Conservation (phyloP, 2,329 filamentous ascomycete genomes). For the Plectosphaerella plurivora region DNA sequence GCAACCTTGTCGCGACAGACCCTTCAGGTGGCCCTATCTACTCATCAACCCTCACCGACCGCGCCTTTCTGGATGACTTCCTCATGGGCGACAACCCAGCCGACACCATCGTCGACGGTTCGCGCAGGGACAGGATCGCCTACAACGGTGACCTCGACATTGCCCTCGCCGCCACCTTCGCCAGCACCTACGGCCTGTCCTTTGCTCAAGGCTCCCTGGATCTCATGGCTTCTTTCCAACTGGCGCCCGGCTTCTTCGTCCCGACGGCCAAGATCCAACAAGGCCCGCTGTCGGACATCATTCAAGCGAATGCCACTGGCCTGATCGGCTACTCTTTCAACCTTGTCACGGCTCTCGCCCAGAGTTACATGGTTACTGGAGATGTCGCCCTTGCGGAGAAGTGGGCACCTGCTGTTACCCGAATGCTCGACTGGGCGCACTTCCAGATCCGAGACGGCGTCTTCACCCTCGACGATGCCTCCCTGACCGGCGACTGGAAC, state of each 20-base stretch:
- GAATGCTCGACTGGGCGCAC: slow-evolving; percentile 28
- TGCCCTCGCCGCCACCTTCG: slow-evolving; percentile 16
- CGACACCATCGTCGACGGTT: slow-evolving; percentile 27
- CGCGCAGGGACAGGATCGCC: slow-evolving; percentile 25
- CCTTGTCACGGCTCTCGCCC: slow-evolving; percentile 22
- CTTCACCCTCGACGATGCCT: slow-evolving; percentile 19
- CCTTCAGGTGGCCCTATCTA: slow-evolving; percentile 14
- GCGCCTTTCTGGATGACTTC: slow-evolving; percentile 23
- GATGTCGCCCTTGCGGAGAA: slow-evolving; percentile 16
- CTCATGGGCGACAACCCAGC: slow-evolving; percentile 27
- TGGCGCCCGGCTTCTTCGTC: slow-evolving; percentile 23
- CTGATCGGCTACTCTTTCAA: slow-evolving; percentile 29
- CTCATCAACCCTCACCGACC: slow-evolving; percentile 18
- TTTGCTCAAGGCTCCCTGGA: slow-evolving; percentile 16
- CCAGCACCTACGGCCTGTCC: slow-evolving; percentile 19
- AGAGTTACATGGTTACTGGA: slow-evolving; percentile 22
- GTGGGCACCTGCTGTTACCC: slow-evolving; percentile 20
- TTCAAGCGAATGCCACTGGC: slow-evolving; percentile 21
- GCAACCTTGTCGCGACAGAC: slow-evolving; percentile 11
- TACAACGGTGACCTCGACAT: slow-evolving; percentile 26
- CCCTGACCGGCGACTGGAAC: slow-evolving; percentile 27
- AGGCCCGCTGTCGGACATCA: slow-evolving; percentile 9
- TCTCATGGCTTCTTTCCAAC: slow-evolving; percentile 21
- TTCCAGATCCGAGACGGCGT: slow-evolving; percentile 20
- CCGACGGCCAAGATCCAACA: slow-evolving; percentile 27